A percentile compares a stretch with the other conserved stretches of the same genome.
Conservation (phyloP, 1,139 yeast species). For the Pneumocystis oryctolagi region DNA sequence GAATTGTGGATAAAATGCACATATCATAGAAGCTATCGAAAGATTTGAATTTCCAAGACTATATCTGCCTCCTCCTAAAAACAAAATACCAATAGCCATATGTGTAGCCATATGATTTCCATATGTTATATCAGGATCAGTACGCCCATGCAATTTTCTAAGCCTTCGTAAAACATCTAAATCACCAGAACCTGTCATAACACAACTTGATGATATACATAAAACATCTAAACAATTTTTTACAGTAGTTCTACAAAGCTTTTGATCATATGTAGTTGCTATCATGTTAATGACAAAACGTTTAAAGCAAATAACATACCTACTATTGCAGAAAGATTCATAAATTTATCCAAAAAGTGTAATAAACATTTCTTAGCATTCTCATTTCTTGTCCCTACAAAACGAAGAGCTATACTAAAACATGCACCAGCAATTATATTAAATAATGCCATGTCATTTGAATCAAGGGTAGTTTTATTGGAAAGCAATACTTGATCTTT, state of each 20-base stretch:
- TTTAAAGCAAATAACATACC: slow-evolving; percentile 24
- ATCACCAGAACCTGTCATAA: slow-evolving; percentile 91
- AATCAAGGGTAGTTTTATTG: slow-evolving; percentile 30
- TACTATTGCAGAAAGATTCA: slow-evolving; percentile 34
- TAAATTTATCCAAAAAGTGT: slow-evolving; percentile 44
- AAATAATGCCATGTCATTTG: slow-evolving; percentile 50
- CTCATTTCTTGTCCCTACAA: slow-evolving; percentile 53
- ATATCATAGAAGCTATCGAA: slow-evolving; percentile 57
- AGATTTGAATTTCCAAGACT: slow-evolving; percentile 54
- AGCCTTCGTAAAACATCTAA: slow-evolving; percentile 58
- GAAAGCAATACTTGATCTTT: slow-evolving; percentile 15
- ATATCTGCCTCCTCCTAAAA: slow-evolving; percentile 85
- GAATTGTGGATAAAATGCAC: slow-evolving; percentile 61
- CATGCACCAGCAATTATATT: slow-evolving; percentile 65
- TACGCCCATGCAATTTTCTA: slow-evolving; percentile 50
- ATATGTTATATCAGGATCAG: slow-evolving; percentile 32
- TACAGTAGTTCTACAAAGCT: slow-evolving; percentile 43
- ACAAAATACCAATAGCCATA: slow-evolving; percentile 73
- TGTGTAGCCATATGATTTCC: slow-evolving; percentile 71
- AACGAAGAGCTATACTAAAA: slow-evolving; percentile 57
- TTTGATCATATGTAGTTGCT: slow-evolving; percentile 40
- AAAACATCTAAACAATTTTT: slow-evolving; percentile 45
- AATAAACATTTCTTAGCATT: slow-evolving; percentile 47
- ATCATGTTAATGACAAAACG: neutral
- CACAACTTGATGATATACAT: slow-evolving; percentile 49